These are phyloP conservation scores for Nemania sp. DNA, from an alignment of 2,329 filamentous ascomycete genomes.

Conservation along the genomic window DNA sequence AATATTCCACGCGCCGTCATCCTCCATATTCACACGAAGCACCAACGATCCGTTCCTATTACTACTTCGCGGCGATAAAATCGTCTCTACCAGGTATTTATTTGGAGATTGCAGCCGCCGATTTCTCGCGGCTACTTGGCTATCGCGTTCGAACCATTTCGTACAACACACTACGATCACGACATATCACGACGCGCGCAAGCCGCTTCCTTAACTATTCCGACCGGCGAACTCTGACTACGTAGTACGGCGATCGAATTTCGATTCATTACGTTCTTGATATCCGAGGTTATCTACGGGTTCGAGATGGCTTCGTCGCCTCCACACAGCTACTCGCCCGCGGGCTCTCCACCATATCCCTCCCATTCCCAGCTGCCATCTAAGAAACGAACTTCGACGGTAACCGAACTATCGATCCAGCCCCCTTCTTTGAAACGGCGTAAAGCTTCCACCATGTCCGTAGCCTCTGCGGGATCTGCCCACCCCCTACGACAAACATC, in stretches of 20 bases:
- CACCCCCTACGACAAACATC: constrained; percentile 85
- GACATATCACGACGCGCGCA: not conserved
- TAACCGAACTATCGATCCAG: constrained; percentile 63
- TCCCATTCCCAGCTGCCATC: constrained; percentile 63
- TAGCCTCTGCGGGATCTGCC: constrained; percentile 62
- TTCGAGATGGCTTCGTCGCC: constrained; percentile 69
- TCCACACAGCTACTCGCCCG: constrained; percentile 62
- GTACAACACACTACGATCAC: not conserved
- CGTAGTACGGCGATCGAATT: not conserved
- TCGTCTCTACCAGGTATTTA: not conserved
- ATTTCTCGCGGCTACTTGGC: not conserved
- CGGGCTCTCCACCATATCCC: constrained; percentile 67
- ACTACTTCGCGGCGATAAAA: not conserved
- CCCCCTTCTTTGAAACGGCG: constrained; percentile 71
- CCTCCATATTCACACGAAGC: not conserved
- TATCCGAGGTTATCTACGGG: not conserved
- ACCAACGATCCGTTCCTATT: not conserved
- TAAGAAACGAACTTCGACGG: constrained; percentile 73
- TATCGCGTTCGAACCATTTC: not conserved
- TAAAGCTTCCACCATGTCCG: constrained; percentile 74
- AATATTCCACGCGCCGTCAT: not conserved
- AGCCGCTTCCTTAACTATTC: not conserved
- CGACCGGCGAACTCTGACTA: not conserved
- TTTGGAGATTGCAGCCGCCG: not conserved
- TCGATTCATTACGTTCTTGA: not conserved